These are phyloP conservation scores for Atkinsonella texensis DNA, from an alignment of 2,329 filamentous ascomycete genomes.

Conservation along the genomic window DNA sequence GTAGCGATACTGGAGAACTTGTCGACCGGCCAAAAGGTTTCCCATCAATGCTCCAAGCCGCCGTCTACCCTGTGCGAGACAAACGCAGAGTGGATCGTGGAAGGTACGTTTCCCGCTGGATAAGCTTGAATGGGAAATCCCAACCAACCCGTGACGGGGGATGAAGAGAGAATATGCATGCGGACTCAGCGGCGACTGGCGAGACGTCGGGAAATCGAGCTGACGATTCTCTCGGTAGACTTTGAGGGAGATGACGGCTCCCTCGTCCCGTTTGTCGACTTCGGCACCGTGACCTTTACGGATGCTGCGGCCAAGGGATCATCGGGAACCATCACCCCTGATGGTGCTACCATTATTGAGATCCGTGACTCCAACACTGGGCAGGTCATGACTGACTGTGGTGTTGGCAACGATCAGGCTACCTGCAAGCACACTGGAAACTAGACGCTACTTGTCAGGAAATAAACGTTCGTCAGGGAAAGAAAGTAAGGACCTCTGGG, in stretches of 20 bases:
- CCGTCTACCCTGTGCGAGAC: slow-evolving; percentile 34
- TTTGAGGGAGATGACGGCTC: slow-evolving; percentile 14
- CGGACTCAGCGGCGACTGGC: too few species aligned
- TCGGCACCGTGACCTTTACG: slow-evolving; percentile 17
- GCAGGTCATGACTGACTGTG: slow-evolving; percentile 17
- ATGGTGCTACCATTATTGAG: slow-evolving; percentile 52
- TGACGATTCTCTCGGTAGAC: slow-evolving; percentile 6
- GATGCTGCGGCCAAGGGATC: slow-evolving; percentile 13
- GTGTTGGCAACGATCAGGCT: too few species aligned
- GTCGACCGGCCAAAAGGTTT: slow-evolving; percentile 37
- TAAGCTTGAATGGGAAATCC: too few species aligned
- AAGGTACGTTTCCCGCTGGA: slow-evolving; percentile 15
- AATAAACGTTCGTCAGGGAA: too few species aligned
- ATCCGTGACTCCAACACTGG: slow-evolving; percentile 18
- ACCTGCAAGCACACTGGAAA: too few species aligned
- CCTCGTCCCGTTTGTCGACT: slow-evolving; percentile 18
- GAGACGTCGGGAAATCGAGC: neutral
- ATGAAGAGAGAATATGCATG: neutral
- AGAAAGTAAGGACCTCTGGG: too few species aligned
- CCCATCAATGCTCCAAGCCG: slow-evolving; percentile 36
- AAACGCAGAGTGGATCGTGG: slow-evolving; percentile 53
- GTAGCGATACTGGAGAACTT: slow-evolving; percentile 30
- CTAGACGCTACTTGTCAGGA: too few species aligned
- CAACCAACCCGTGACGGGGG: neutral
- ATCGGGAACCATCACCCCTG: slow-evolving; percentile 42